Conservation (phyloP, 2,329 filamentous ascomycete genomes). For the Aquanectria penicillioides region DNA sequence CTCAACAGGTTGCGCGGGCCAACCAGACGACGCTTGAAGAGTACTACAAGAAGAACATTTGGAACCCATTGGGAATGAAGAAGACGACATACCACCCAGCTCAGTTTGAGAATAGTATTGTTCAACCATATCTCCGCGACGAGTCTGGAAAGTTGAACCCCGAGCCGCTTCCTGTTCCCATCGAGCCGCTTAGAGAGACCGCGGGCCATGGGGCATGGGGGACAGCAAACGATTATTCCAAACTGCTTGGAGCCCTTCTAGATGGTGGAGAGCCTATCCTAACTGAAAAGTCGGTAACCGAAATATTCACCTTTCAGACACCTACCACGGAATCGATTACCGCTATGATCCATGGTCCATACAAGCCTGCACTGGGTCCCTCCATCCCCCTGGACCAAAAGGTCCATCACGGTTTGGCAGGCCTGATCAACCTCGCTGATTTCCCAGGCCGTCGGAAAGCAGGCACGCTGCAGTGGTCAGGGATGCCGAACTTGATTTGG, state of each 20-base stretch:
- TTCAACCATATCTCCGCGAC: neutral
- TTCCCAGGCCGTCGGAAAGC: neutral
- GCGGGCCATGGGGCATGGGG: slow-evolving; percentile 1
- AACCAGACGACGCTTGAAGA: neutral
- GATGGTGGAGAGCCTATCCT: neutral
- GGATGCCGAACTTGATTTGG: slow-evolving; percentile 6
- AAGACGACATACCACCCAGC: slow-evolving; percentile 1
- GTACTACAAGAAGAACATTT: neutral
- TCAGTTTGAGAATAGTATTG: neutral
- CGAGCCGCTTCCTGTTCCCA: neutral
- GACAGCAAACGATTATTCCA: neutral
- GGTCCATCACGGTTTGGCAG: neutral
- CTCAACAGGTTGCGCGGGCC: neutral
- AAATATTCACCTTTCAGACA: slow-evolving; percentile 2
- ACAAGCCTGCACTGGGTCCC: neutral
- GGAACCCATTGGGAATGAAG: slow-evolving; percentile 1
- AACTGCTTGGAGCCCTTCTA: slow-evolving; percentile 1
- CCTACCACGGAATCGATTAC: neutral
- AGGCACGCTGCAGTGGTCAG: slow-evolving; percentile 1
- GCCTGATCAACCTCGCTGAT: neutral
- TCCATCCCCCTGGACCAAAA: neutral
- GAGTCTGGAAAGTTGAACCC: neutral
- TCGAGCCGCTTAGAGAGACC: neutral
- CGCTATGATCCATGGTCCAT: neutral
- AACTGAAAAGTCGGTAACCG: neutral